A percentile compares a stretch with the other conserved stretches of the same genome.
phyloP scores from a whole-genome alignment of 2,329 filamentous ascomycete genomes.

The Furcasterigmium sp. region DNA sequence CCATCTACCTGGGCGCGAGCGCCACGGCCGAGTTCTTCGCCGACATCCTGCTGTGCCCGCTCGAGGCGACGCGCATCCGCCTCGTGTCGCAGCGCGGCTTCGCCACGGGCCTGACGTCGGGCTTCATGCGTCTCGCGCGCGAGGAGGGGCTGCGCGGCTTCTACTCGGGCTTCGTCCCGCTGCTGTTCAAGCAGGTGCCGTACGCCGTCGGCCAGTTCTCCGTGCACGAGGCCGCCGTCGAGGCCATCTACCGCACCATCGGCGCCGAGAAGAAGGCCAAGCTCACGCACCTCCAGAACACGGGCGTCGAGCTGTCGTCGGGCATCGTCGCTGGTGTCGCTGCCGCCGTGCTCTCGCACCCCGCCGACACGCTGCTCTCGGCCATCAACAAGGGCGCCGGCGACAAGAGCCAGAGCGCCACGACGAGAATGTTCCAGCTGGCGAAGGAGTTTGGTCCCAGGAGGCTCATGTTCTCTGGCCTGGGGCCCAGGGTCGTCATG shows the following conservation, averaged over 20 bases:
- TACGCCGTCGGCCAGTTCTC: constrained; percentile 96
- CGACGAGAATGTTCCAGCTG: constrained; percentile 47
- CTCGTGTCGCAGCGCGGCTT: constrained; percentile 79
- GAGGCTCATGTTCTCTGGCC: constrained; percentile 38
- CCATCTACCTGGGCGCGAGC: constrained; percentile 68
- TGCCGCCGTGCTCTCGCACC: constrained; percentile 83
- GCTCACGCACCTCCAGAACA: constrained; percentile 67
- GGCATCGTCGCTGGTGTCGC: constrained; percentile 86
- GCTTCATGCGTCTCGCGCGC: constrained; percentile 69
- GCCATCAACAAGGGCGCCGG: constrained; percentile 52
- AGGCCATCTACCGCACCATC: constrained; percentile 65
- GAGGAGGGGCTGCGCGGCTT: constrained; percentile 76
- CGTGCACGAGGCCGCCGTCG: constrained; percentile 83
- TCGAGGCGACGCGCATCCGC: constrained; percentile 76
- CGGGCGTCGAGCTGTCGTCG: constrained; percentile 77
- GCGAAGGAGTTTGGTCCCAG: constrained; percentile 45
- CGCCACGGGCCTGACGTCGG: constrained; percentile 64
- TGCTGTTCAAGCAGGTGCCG: constrained; percentile 84
- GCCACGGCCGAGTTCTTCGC: constrained; percentile 67
- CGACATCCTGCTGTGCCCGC: constrained; percentile 81
- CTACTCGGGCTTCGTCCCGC: constrained; percentile 85
- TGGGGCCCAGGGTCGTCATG: constrained; percentile 48
- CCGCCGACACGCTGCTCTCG: constrained; percentile 63
- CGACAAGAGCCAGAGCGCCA: constrained; percentile 39
- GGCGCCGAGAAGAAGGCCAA: constrained; percentile 62